Evolutionary conservation across 2,329 filamentous ascomycete genomes (phyloP).

Genomic region (Colletotrichum eremochloae): DNA sequence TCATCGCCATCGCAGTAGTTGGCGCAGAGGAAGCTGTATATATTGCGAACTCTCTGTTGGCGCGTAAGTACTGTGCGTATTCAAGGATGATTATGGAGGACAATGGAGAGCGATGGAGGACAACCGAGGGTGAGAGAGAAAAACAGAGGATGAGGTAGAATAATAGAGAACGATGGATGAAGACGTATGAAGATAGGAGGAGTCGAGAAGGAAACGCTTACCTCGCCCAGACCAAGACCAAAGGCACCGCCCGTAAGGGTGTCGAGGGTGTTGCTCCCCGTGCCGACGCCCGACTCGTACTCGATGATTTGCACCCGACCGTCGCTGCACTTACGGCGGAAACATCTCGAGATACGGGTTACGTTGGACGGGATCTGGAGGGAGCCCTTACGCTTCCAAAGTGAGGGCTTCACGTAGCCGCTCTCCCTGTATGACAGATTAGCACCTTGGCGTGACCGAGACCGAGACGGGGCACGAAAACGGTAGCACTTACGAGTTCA

Average conservation of each 20-base stretch:
- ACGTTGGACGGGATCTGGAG: conserved; percentile 70
- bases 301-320: conserved; percentile 70
- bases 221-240: conserved; percentile 67
- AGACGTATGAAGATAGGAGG: no score
- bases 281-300: conserved; percentile 73
- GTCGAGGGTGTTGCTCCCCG: conserved; percentile 63
- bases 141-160: no score
- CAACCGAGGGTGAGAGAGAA: no score
- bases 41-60: conserved; percentile 67
- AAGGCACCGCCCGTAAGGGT: conserved; percentile 67
- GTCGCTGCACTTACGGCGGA: conserved; percentile 64
- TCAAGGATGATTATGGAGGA: not conserved
- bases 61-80: not conserved
- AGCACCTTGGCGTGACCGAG: not conserved
- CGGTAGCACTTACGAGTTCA: conserved; percentile 55
- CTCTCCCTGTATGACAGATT: conserved; percentile 53
- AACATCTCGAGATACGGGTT: conserved; percentile 70
- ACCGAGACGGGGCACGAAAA: no score
- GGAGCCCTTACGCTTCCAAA: conserved; percentile 54
- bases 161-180: no score
- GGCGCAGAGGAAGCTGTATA: conserved; percentile 72
- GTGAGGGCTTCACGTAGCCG: conserved; percentile 57
- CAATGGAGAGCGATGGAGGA: no score
- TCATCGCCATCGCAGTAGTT: conserved; percentile 72
- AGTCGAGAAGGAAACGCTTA: conserved; percentile 44